Evolutionary conservation across 768 basidiomycete genomes (phyloP).

Genomic region (Saitozyma sp.): DNA sequence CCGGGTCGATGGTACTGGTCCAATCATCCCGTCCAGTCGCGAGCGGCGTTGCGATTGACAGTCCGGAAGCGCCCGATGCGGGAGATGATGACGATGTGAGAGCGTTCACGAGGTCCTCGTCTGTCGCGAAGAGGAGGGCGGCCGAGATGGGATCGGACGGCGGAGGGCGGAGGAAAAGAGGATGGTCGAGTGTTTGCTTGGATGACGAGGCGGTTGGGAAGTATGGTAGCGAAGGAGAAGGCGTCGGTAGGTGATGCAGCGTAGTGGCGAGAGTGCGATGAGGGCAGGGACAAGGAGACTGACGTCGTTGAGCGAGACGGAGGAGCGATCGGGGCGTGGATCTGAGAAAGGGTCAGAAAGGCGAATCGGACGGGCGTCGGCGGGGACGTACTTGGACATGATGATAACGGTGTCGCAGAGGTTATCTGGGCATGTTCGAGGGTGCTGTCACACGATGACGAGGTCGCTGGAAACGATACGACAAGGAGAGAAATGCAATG

Average conservation of each 20-base stretch:
- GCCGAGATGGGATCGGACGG: constrained; percentile 15
- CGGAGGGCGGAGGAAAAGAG: constrained; percentile 2
- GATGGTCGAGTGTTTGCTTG: constrained; percentile 15
- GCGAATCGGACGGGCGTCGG: not conserved
- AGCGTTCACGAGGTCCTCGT: constrained; percentile 24
- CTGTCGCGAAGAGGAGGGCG: constrained; percentile 20
- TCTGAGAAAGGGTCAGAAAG: not conserved
- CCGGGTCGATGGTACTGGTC: constrained; percentile 18
- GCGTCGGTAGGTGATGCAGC: constrained; percentile 1
- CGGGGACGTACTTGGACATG: constrained; percentile 10
- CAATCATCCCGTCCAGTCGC: constrained; percentile 5
- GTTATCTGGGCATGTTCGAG: too few relatives aligned
- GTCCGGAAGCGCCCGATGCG: not conserved
- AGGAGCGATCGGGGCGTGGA: constrained; percentile 4
- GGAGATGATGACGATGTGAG: constrained; percentile 2
- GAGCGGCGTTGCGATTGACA: not conserved
- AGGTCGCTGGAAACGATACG: not conserved
- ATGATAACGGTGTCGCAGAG: not conserved
- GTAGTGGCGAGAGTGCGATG: constrained; percentile 12
- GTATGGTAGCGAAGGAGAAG: constrained; percentile 8
- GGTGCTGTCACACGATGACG: not conserved
- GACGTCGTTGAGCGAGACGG: not conserved
- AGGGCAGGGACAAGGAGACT: not conserved
- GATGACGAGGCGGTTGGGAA: constrained; percentile 21
- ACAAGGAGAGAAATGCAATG: not conserved